Evolutionary conservation across 331 rosid genomes (phyloP), one percentile per base, ranked within the genome.

Genomic region (Malus hybrid): DNA sequence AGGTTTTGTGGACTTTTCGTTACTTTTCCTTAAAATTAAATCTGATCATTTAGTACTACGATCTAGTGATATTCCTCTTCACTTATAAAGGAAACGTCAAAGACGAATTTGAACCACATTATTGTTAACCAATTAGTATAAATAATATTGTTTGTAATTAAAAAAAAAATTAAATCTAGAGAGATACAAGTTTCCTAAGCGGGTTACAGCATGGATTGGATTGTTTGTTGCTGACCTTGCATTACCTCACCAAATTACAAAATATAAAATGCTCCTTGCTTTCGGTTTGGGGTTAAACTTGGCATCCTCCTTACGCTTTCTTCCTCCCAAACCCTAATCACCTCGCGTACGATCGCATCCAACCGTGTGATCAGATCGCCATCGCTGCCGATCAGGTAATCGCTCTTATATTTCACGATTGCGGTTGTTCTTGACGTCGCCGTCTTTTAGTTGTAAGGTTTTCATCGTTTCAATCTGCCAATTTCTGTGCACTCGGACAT

Each of bases 341-440:
- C 28, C 56, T 22, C 29, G 18, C 44, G 66, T 75, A 26, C 77
- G 58, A 75, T 82, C 57, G 26, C 61, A 19, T 6, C 60, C 44
- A 63, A 71, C 63, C 50, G 19, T 10, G 34, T 10, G 8, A n/a
- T 44, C 72, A 71, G 88, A 82, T 86, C 89, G 63, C 36, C 48
- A 60, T 82, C 72, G 78, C 81, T 72, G 39, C 76, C 19, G 7
- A 44, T 71, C 84, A 64, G 89, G 89, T 88, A 39, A 36, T 33
- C 20, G 19, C 34, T 60, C 6, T 13, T 57, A 7, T 15, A 26
- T 71, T 11, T 50, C 26, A 1, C 68, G 42, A 18, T 44, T 32
- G 20, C 6, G n/a, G 18, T 32, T 28, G 66, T 26, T 46, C 29
- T 55, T 11, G 30, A 20, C 32, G 10, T 32, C 16, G 0, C 6